A percentile compares a stretch with the other conserved stretches of the same genome.
Conservation (phyloP, 371 early-diverging fungal species). For the Mortierella sp. region DNA sequence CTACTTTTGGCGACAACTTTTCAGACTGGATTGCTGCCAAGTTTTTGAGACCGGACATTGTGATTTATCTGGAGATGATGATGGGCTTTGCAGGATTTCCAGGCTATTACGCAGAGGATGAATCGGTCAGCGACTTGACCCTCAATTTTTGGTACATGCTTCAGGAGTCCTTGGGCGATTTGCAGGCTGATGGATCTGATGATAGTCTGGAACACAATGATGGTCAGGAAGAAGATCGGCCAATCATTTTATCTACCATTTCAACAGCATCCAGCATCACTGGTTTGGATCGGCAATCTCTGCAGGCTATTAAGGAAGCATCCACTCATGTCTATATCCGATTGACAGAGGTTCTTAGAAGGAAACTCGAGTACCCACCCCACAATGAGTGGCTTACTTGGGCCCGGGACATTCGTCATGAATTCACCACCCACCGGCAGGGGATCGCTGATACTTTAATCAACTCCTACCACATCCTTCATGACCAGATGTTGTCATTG, state of each 20-base stretch:
- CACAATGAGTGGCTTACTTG: constrained; percentile 67
- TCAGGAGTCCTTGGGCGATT: constrained; percentile 69
- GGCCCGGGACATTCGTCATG: constrained; percentile 68
- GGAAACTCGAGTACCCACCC: constrained; percentile 68
- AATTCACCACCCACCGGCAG: constrained; percentile 75
- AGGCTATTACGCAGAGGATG: constrained; percentile 77
- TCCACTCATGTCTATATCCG: constrained; percentile 61
- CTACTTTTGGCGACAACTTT: constrained; percentile 78
- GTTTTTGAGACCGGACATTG: constrained; percentile 60
- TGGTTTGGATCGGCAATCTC: constrained; percentile 31
- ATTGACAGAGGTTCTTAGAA: constrained; percentile 62
- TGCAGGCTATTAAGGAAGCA: constrained; percentile 42
- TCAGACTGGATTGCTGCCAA: constrained; percentile 66
- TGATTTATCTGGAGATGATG: constrained; percentile 67
- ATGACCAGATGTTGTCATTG: constrained; percentile 67
- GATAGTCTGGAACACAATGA: constrained; percentile 12
- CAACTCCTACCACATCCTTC: constrained; percentile 75
- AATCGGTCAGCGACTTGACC: constrained; percentile 76
- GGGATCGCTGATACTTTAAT: constrained; percentile 82
- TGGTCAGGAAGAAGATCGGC: constrained; percentile 33
- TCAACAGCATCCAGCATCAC: constrained; percentile 34
- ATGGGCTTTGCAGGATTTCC: constrained; percentile 75
- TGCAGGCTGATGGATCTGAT: constrained; percentile 43
- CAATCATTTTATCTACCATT: constrained; percentile 43
- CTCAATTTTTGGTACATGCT: constrained; percentile 80